Evolutionary conservation across 352 stramenopile species (phyloP).

Genomic region (Elongisporangium prolatum): DNA sequence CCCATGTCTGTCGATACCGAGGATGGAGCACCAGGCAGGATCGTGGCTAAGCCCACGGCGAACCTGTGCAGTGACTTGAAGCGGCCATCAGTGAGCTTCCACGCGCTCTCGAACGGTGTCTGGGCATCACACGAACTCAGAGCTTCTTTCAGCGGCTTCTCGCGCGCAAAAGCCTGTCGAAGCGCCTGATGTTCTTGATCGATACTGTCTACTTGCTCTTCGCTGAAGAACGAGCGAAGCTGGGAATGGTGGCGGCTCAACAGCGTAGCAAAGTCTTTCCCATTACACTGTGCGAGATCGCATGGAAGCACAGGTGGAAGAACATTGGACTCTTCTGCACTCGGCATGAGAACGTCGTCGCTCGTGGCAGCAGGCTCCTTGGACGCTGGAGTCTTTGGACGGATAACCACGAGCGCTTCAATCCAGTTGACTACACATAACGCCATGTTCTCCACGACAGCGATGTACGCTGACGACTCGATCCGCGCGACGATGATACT

Average conservation of each 20-base stretch:
- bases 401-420: constrained; percentile 28
- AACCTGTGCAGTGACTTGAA: constrained; percentile 54
- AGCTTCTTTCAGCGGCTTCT: constrained; percentile 14
- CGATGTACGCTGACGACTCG: constrained; percentile 15
- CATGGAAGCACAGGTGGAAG: constrained; percentile 44
- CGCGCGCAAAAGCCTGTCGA: constrained; percentile 14
- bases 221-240: constrained; percentile 19
- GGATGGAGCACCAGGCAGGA: constrained; percentile 13
- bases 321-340: neutral
- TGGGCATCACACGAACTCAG: constrained; percentile 18
- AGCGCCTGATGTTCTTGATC: constrained; percentile 27
- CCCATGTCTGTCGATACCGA: neutral
- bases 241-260: constrained; percentile 24
- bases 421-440: constrained; percentile 21
- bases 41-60: constrained; percentile 48
- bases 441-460: constrained; percentile 17
- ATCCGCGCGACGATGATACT: constrained; percentile 22
- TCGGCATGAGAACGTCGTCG: neutral
- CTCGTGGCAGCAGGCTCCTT: constrained; percentile 2
- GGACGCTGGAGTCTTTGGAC: constrained; percentile 10
- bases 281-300: constrained; percentile 38
- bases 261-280: constrained; percentile 41
- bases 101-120: constrained; percentile 36
- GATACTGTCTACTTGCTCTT: constrained; percentile 26
- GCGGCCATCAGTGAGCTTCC: constrained; percentile 23